A percentile compares a stretch with the other conserved stretches of the same genome.
phyloP scores from a whole-genome alignment of 2,329 filamentous ascomycete species.

The Colletotrichum tamarilloi region DNA sequence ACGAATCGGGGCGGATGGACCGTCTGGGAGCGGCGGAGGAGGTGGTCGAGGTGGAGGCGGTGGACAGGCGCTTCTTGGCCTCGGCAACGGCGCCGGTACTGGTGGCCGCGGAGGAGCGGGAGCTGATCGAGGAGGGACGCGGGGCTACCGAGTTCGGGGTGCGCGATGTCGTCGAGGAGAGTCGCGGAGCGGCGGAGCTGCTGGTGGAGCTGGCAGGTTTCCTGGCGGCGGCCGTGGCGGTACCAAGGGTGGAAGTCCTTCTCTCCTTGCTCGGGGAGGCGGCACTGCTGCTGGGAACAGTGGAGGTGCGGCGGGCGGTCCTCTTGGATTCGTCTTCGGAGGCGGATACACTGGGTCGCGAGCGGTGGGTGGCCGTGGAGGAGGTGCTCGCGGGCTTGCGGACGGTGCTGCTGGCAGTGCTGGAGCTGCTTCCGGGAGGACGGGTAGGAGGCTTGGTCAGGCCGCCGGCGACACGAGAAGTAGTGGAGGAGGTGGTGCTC shows the following conservation, averaged over 20 bases:
- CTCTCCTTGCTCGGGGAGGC: slow-evolving; percentile 44
- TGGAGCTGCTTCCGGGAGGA: slow-evolving; percentile 50
- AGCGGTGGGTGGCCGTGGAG: slow-evolving; percentile 55
- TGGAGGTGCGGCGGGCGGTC: slow-evolving; percentile 56
- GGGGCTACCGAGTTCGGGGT: slow-evolving; percentile 36
- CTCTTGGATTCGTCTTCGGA: slow-evolving; percentile 63
- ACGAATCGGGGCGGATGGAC: slow-evolving; percentile 49
- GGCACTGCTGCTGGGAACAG: slow-evolving; percentile 52
- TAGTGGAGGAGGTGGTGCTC: slow-evolving; percentile 44
- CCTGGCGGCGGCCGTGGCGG: slow-evolving; percentile 45
- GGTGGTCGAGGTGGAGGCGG: slow-evolving; percentile 52
- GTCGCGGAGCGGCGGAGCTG: slow-evolving; percentile 23
- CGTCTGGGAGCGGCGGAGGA: slow-evolving; percentile 52
- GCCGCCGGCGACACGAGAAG: slow-evolving; percentile 51
- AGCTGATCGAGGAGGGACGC: slow-evolving; percentile 43
- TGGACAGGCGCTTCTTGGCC: slow-evolving; percentile 69
- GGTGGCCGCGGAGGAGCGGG: slow-evolving; percentile 43
- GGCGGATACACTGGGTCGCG: slow-evolving; percentile 59
- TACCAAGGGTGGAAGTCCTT: slow-evolving; percentile 46
- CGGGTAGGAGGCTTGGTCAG: slow-evolving; percentile 62
- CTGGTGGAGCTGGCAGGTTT: slow-evolving; percentile 41
- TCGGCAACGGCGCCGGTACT: slow-evolving; percentile 56
- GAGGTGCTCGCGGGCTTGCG: slow-evolving; percentile 47
- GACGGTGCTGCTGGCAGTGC: slow-evolving; percentile 44
- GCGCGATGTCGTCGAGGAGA: slow-evolving; percentile 33